These are phyloP conservation scores for Angophora floribunda DNA, from an alignment of 345 rosid genomes.

Conservation along the genomic window DNA sequence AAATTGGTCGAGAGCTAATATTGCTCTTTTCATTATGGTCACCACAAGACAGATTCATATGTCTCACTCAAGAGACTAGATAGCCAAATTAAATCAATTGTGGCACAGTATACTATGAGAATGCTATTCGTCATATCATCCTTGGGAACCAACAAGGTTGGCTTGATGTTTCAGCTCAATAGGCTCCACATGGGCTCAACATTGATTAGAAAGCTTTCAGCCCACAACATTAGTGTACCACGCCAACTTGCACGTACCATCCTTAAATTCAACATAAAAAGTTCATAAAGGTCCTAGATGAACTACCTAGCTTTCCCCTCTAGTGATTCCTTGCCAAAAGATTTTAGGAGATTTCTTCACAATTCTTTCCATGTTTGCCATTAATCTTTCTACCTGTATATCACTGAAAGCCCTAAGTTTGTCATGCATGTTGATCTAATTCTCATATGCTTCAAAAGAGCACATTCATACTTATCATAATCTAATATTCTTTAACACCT, in stretches of 20 bases:
- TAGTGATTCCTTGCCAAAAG: neutral
- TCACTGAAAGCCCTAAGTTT: neutral
- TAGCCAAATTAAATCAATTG: neutral
- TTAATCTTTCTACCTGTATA: neutral
- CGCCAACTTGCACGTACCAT: neutral
- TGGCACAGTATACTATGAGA: neutral
- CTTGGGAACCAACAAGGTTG: neutral
- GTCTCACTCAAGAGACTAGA: neutral
- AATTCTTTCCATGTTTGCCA: neutral
- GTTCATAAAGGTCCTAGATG: neutral
- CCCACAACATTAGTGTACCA: neutral
- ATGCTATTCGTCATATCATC: neutral
- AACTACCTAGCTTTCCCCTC: neutral
- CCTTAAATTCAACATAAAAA: neutral
- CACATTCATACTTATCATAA: neutral
- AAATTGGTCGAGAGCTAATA: fast-evolving
- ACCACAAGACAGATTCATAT: fast-evolving
- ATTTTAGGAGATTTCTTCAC: neutral
- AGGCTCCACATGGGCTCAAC: fast-evolving
- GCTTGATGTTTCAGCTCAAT: neutral
- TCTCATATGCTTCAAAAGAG: neutral
- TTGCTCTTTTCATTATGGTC: neutral
- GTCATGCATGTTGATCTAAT: neutral
- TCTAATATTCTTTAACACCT: neutral
- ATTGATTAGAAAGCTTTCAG: neutral